Percentiles rank a stretch among this genome's conserved stretches.
Evolutionary conservation across 169 alveolate genomes (phyloP).

Genomic region (Theileria orientalis): DNA sequence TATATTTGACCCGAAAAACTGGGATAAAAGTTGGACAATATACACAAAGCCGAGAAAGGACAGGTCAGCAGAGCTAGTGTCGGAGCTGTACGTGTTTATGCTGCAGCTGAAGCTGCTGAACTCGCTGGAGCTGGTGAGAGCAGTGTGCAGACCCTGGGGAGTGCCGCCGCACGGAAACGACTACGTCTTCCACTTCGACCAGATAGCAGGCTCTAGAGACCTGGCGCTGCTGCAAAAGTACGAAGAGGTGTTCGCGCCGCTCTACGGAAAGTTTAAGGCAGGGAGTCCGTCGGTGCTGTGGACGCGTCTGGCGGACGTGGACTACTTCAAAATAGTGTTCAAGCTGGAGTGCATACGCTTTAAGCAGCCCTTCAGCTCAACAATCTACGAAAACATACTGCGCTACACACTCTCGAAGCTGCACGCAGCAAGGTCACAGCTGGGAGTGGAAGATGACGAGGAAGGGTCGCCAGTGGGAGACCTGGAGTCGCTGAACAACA

Average conservation of each 20-base stretch:
- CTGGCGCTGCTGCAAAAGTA: conserved; percentile 28
- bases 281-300: conserved; percentile 54
- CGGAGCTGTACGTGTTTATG: conserved; percentile 41
- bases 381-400: conserved; percentile 38
- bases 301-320: conserved; percentile 58
- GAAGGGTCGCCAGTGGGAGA: conserved; percentile 1
- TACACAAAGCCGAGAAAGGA: not conserved
- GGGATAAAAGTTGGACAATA: not conserved
- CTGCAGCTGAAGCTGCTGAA: conserved; percentile 59
- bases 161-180: conserved; percentile 61
- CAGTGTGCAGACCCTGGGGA: conserved; percentile 69
- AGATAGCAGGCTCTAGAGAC: conserved; percentile 34
- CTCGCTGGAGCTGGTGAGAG: conserved; percentile 49
- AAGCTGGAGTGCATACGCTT: conserved; percentile 54
- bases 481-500: not conserved
- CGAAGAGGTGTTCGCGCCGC: conserved; percentile 48
- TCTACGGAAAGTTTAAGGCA: conserved; percentile 31
- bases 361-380: conserved; percentile 45
- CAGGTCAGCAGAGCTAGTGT: not conserved
- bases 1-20: not conserved
- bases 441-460: no score
- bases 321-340: conserved; percentile 54
- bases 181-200: conserved; percentile 52
- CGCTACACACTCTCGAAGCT: conserved; percentile 35
- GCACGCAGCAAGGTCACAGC: no score